Evolutionary conservation across 1,284 basidiomycete genomes (phyloP).

Genomic region (Sporisorium graminicola): DNA sequence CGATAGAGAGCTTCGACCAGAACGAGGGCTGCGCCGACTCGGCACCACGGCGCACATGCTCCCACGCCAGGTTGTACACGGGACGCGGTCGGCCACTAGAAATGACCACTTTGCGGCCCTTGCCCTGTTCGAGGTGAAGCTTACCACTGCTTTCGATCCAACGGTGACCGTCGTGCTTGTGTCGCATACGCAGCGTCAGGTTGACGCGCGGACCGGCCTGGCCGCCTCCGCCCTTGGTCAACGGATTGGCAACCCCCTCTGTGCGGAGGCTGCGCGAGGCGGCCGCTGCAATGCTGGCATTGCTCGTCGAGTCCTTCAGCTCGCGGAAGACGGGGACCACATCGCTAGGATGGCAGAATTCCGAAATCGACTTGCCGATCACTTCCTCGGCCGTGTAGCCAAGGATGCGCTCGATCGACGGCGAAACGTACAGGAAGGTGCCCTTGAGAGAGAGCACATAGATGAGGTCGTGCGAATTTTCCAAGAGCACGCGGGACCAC

Average conservation of each 20-base stretch:
- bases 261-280: constrained; percentile 55
- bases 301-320: constrained; percentile 80
- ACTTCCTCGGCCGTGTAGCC: constrained; percentile 77
- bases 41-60: constrained; percentile 52
- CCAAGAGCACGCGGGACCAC: constrained; percentile 61
- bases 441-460: constrained; percentile 93
- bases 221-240: constrained; percentile 65
- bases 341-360: constrained; percentile 86
- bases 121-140: constrained; percentile 66
- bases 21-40: constrained; percentile 49
- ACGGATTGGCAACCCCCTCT: constrained; percentile 57
- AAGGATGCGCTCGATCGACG: constrained; percentile 61
- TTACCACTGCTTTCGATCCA: constrained; percentile 66
- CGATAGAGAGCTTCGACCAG: constrained; percentile 62
- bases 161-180: constrained; percentile 56
- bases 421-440: constrained; percentile 90
- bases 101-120: constrained; percentile 66
- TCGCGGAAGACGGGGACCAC: constrained; percentile 90
- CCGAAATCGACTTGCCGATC: constrained; percentile 82
- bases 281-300: constrained; percentile 66
- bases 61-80: constrained; percentile 62
- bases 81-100: constrained; percentile 59
- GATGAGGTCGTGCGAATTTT: constrained; percentile 77
- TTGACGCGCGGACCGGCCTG: constrained; percentile 65
- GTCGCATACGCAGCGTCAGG: constrained; percentile 62